Percentiles rank a stretch among this genome's conserved stretches.
These are phyloP conservation scores for Leccinum longicurvipes DNA, from an alignment of 768 basidiomycete species.

Conservation along the genomic window DNA sequence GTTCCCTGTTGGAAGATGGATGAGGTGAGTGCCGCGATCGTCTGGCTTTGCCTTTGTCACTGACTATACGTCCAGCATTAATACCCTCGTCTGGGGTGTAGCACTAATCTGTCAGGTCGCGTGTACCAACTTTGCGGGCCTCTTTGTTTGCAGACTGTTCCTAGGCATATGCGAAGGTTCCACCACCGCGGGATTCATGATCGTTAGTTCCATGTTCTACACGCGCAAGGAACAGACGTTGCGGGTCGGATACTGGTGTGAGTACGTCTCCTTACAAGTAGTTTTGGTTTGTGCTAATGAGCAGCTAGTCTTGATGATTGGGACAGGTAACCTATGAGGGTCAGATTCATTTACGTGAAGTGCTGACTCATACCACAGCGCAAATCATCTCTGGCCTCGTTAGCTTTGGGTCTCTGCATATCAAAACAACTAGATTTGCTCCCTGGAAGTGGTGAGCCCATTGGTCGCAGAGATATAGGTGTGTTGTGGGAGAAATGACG, in stretches of 20 bases:
- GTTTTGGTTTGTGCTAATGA: background rate
- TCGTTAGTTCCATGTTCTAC: constrained; percentile 77
- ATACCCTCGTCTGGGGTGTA: constrained; percentile 65
- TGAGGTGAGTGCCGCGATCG: constrained; percentile 47
- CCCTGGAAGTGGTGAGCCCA: constrained; percentile 68
- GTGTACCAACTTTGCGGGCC: constrained; percentile 69
- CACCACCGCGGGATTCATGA: constrained; percentile 74
- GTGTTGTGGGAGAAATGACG: background rate
- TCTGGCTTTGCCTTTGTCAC: background rate
- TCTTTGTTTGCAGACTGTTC: too few relatives aligned
- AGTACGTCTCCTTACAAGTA: constrained; percentile 71
- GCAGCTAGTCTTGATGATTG: constrained; percentile 66
- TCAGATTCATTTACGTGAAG: background rate
- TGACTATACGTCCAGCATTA: constrained; percentile 40
- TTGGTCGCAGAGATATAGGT: background rate
- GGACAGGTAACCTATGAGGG: constrained; percentile 44
- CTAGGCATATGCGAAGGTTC: constrained; percentile 71
- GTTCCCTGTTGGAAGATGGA: constrained; percentile 78
- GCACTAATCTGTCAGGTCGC: constrained; percentile 63
- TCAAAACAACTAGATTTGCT: constrained; percentile 51
- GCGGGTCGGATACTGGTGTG: too few relatives aligned
- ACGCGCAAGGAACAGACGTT: too few relatives aligned
- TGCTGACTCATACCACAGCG: constrained; percentile 37
- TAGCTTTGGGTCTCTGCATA: constrained; percentile 64
- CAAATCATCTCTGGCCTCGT: constrained; percentile 70